These are phyloP conservation scores for Ogataea saltuana DNA, from an alignment of 805 yeast genomes.

Conservation along the genomic window DNA sequence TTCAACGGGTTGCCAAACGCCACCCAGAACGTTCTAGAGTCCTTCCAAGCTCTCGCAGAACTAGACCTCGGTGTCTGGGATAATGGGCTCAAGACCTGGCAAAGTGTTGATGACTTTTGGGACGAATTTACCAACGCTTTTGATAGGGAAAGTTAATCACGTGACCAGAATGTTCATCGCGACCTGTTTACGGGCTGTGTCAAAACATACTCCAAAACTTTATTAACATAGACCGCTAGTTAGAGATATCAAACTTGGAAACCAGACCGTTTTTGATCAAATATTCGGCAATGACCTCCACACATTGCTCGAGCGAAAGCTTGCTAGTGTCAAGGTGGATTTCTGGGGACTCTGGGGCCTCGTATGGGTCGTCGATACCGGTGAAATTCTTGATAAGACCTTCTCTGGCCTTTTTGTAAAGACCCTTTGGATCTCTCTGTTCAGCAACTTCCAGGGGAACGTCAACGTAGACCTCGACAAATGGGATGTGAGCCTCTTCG, in stretches of 20 bases:
- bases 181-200: too few relatives aligned
- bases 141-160: neutral
- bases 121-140: constrained; percentile 23
- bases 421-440: constrained; percentile 95
- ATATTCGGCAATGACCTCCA: constrained; percentile 67
- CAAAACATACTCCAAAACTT: neutral
- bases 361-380: constrained; percentile 95
- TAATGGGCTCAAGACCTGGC: constrained; percentile 25
- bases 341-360: constrained; percentile 85
- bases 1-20: constrained; percentile 3
- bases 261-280: constrained; percentile 48
- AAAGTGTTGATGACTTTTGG: constrained; percentile 28
- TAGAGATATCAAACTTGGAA: constrained; percentile 7
- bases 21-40: constrained; percentile 20
- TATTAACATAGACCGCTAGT: neutral
- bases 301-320: constrained; percentile 77
- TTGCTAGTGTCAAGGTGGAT: constrained; percentile 75
- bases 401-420: constrained; percentile 94
- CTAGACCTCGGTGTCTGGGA: constrained; percentile 27
- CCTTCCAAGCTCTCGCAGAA: constrained; percentile 24
- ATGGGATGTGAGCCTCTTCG: constrained; percentile 70
- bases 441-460: constrained; percentile 95
- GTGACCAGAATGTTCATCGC: too few relatives aligned
- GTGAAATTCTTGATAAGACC: constrained; percentile 94
- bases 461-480: constrained; percentile 88